phyloP scores from a whole-genome alignment of 306 rosid genomes.

The Malus asiatica region DNA sequence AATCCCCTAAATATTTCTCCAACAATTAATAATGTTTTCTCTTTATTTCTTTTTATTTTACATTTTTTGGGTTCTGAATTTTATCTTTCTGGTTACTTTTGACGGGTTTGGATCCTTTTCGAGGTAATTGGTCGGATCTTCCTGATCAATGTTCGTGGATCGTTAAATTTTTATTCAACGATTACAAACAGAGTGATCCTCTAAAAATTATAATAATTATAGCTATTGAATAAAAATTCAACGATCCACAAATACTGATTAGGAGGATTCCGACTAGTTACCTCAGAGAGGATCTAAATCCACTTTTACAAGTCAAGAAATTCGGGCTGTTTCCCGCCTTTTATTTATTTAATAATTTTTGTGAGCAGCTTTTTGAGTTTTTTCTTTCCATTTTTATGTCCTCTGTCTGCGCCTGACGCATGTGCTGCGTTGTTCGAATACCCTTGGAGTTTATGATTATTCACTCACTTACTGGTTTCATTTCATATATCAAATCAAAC shows the following conservation, averaged over 20 bases:
- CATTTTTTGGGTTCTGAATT: background rate
- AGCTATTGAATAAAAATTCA: too few species aligned
- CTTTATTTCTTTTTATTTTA: background rate
- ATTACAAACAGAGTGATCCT: too few species aligned
- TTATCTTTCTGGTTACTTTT: background rate
- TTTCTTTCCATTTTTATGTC: constrained; percentile 3
- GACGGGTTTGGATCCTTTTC: too few species aligned
- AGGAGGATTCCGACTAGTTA: too few species aligned
- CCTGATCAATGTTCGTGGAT: too few species aligned
- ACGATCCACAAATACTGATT: too few species aligned
- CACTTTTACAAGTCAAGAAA: background rate
- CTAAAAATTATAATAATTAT: too few species aligned
- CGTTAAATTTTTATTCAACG: too few species aligned
- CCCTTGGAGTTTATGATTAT: background rate
- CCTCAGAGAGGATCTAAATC: too few species aligned
- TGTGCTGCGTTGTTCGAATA: constrained; percentile 1
- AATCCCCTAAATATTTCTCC: too few species aligned
- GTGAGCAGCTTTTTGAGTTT: background rate
- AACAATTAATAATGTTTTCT: background rate
- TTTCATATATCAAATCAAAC: background rate
- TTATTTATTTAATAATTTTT: background rate
- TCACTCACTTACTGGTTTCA: background rate
- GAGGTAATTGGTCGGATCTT: too few species aligned
- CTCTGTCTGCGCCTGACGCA: background rate
- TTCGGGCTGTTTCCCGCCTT: constrained; percentile 13